phyloP scores from a whole-genome alignment of 257 asterid genomes.

The Nicotiana undulata region DNA sequence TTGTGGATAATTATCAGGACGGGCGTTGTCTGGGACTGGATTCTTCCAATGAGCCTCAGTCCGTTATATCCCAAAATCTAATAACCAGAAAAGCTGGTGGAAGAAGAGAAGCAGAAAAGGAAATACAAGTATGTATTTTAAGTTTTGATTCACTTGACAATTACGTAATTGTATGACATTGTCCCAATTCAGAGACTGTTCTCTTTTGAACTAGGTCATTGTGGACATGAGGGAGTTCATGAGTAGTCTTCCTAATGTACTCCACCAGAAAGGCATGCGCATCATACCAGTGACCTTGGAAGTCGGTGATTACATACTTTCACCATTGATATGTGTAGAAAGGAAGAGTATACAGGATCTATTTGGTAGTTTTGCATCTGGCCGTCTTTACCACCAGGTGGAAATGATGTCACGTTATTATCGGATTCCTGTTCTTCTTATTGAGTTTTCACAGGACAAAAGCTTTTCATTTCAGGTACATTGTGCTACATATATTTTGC shows the following conservation, averaged over 20 bases:
- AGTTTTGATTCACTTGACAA: background rate
- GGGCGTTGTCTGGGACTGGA: slow-evolving; percentile 42
- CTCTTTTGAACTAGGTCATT: slow-evolving; percentile 45
- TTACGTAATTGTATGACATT: background rate
- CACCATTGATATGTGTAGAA: slow-evolving; percentile 93
- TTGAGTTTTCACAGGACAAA: slow-evolving; percentile 95
- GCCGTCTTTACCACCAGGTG: slow-evolving; percentile 89
- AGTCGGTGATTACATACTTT: slow-evolving; percentile 92
- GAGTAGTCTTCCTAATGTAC: slow-evolving; percentile 98
- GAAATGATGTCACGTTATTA: slow-evolving; percentile 99
- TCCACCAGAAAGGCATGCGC: slow-evolving; percentile 90
- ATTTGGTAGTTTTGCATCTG: slow-evolving; percentile 88
- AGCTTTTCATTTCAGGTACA: slow-evolving; percentile 95
- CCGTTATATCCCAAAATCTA: slow-evolving; percentile 52
- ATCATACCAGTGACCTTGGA: slow-evolving; percentile 90
- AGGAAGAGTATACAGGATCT: slow-evolving; percentile 97
- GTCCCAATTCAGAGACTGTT: background rate
- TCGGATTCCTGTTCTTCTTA: slow-evolving; percentile 86
- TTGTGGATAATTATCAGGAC: slow-evolving; percentile 48
- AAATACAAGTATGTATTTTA: slow-evolving; percentile 58
- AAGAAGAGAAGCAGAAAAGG: slow-evolving; percentile 67
- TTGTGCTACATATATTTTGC: background rate
- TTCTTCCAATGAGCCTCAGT: slow-evolving; percentile 55
- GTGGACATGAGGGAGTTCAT: slow-evolving; percentile 99
- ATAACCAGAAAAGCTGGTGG: slow-evolving; percentile 95